phyloP scores from a whole-genome alignment of 1,284 basidiomycete species.

The Leucoagaricus sp. region DNA sequence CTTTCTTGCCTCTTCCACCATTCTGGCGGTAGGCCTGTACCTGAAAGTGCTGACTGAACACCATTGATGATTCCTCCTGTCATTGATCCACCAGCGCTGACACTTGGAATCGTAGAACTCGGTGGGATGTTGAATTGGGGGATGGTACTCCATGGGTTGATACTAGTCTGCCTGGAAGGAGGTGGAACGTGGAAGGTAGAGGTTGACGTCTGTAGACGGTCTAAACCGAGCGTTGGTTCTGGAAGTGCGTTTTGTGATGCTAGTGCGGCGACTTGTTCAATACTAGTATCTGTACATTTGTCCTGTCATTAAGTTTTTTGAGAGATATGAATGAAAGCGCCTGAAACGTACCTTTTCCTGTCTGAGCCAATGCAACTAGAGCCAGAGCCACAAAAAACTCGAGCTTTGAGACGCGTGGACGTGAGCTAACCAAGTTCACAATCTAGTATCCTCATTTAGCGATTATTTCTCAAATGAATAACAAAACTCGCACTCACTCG shows the following conservation, averaged over 20 bases:
- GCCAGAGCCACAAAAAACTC: constrained; percentile 90
- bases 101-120: constrained; percentile 26
- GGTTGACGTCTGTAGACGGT: constrained; percentile 51
- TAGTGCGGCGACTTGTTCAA: constrained; percentile 78
- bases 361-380: constrained; percentile 83
- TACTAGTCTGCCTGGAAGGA: constrained; percentile 47
- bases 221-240: constrained; percentile 65
- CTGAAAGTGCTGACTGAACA: constrained; percentile 58
- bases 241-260: constrained; percentile 73
- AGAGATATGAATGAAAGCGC: constrained; percentile 14
- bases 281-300: constrained; percentile 61
- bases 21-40: constrained; percentile 69
- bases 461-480: constrained; percentile 5
- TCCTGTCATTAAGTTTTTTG: constrained; percentile 1
- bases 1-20: constrained; percentile 87
- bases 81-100: constrained; percentile 25
- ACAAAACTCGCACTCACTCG: constrained; percentile 49
- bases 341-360: constrained; percentile 60
- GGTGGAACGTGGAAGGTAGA: constrained; percentile 46
- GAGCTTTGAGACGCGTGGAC: constrained; percentile 74
- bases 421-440: constrained; percentile 78
- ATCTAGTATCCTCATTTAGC: constrained; percentile 52
- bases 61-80: constrained; percentile 37
- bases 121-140: constrained; percentile 31
- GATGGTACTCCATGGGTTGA: constrained; percentile 73